Conservation (phyloP, 495 filamentous ascomycete species). For the Podospora didyma region DNA sequence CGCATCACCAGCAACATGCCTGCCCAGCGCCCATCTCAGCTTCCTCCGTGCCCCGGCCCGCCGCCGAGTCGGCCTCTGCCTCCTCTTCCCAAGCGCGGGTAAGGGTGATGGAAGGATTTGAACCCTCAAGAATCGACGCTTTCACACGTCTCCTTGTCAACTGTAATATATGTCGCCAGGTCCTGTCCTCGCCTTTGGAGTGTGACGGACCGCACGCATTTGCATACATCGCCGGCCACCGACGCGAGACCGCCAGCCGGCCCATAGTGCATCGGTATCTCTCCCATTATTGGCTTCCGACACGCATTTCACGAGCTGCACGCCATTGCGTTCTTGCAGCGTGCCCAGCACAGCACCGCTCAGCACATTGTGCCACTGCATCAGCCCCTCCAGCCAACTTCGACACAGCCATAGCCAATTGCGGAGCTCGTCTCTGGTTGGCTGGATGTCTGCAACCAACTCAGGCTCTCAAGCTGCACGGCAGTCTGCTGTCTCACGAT, state of each 20-base stretch:
- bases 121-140: constrained; percentile 12
- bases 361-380: constrained; percentile 5
- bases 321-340: constrained; percentile 14
- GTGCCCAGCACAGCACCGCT: constrained; percentile 13
- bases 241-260: constrained; percentile 19
- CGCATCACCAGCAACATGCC: constrained; percentile 50
- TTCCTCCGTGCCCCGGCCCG: constrained; percentile 82
- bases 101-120: constrained; percentile 9
- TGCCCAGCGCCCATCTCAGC: constrained; percentile 62
- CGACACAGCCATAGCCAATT: constrained; percentile 11
- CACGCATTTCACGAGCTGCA: constrained; percentile 13
- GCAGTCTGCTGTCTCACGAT: neutral
- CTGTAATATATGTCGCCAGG: constrained; percentile 16
- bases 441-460: constrained; percentile 5
- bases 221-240: constrained; percentile 4
- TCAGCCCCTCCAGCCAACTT: constrained; percentile 2
- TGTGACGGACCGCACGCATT: constrained; percentile 14
- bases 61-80: constrained; percentile 80
- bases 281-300: constrained; percentile 15
- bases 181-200: constrained; percentile 9
- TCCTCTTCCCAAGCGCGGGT: constrained; percentile 69
- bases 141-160: constrained; percentile 9
- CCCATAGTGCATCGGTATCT: constrained; percentile 9
- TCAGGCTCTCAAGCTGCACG: neutral
- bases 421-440: constrained; percentile 5